These are phyloP conservation scores for Lactifluus volemus DNA, from an alignment of 768 basidiomycete genomes.

Conservation along the genomic window DNA sequence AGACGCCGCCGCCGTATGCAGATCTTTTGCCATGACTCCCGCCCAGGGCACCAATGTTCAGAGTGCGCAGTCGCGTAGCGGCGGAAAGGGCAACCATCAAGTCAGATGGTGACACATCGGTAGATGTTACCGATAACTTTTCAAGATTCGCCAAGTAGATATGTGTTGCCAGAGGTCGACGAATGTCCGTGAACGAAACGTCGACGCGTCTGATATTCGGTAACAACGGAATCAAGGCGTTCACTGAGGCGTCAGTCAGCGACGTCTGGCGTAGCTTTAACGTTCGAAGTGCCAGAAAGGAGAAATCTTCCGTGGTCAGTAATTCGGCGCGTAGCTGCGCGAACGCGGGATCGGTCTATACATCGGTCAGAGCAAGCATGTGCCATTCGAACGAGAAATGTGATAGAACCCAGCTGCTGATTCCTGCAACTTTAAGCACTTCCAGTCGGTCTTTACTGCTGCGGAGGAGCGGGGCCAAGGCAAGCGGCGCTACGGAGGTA, in stretches of 20 bases:
- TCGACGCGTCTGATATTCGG: conserved; percentile 50
- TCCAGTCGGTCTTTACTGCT: conserved; percentile 34
- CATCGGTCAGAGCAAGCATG: not conserved
- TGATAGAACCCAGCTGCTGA: conserved; percentile 45
- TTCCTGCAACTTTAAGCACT: conserved; percentile 54
- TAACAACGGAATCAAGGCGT: conserved; percentile 34
- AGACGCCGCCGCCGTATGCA: conserved; percentile 35
- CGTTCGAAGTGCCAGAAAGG: conserved; percentile 36
- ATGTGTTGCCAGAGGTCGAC: conserved; percentile 21
- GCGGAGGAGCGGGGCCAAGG: conserved; percentile 37
- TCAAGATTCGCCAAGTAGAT: conserved; percentile 30
- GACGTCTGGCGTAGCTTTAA: conserved; percentile 51
- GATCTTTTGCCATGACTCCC: conserved; percentile 28
- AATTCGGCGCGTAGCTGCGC: conserved; percentile 33
- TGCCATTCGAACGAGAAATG: not conserved
- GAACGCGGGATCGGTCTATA: conserved; percentile 50
- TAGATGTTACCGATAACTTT: conserved; percentile 60
- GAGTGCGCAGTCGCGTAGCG: conserved; percentile 36
- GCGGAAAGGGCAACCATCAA: conserved; percentile 32
- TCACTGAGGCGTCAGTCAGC: conserved; percentile 43
- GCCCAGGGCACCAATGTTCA: conserved; percentile 54
- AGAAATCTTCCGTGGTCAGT: conserved; percentile 18
- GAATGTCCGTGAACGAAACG: conserved; percentile 53
- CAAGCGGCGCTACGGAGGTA: conserved; percentile 43
- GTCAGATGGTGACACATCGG: conserved; percentile 33